phyloP scores from a whole-genome alignment of 805 yeast species.

The Candida piceae region DNA sequence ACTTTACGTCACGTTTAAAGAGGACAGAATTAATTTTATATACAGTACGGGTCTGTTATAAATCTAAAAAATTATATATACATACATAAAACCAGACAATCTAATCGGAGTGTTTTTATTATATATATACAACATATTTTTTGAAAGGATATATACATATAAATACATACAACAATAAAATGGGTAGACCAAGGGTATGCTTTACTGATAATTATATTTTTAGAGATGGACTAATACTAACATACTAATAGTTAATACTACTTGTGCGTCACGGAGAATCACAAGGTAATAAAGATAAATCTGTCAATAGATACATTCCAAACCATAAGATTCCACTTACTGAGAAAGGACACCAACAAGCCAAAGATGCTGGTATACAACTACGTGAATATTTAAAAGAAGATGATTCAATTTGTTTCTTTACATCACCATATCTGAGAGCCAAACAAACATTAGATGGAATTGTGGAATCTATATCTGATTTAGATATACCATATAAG shows the following conservation, averaged over 20 bases:
- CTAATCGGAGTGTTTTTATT: no score
- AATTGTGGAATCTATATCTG: constrained; percentile 49
- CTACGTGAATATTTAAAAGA: constrained; percentile 30
- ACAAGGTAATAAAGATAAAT: constrained; percentile 83
- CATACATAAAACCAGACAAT: no score
- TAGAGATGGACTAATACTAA: constrained; percentile 7
- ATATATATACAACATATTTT: no score
- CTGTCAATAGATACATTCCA: constrained; percentile 70
- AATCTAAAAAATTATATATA: no score
- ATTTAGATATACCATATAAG: constrained; percentile 40
- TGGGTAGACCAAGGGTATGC: constrained; percentile 41
- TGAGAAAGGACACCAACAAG: constrained; percentile 60
- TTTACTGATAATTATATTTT: constrained; percentile 7
- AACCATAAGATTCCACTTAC: constrained; percentile 80
- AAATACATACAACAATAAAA: constrained; percentile 7
- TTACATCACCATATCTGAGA: constrained; percentile 81
- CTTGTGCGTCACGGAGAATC: constrained; percentile 90
- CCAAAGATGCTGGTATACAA: constrained; percentile 51
- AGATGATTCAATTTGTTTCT: constrained; percentile 64
- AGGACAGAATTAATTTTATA: no score
- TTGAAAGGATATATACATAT: no score
- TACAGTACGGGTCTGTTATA: no score
- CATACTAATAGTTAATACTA: constrained; percentile 44
- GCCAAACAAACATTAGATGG: constrained; percentile 82
- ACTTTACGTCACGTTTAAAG: no score